phyloP scores from a whole-genome alignment of 768 basidiomycete species.

The Serendipita indica region DNA sequence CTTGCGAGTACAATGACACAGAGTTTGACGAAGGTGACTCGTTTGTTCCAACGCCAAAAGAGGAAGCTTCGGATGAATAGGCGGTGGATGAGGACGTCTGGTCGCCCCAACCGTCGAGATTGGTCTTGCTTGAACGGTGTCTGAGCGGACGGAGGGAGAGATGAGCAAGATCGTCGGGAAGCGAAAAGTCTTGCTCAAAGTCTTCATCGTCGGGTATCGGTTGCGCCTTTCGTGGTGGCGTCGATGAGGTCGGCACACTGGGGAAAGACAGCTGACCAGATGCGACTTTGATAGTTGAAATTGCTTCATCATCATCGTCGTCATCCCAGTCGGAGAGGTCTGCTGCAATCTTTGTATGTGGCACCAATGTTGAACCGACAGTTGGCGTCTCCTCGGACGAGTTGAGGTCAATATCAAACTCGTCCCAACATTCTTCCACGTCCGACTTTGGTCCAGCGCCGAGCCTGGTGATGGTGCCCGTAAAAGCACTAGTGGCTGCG shows the following conservation, averaged over 20 bases:
- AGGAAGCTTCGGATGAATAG: constrained; percentile 34
- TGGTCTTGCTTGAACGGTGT: constrained; percentile 68
- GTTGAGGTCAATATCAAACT: constrained; percentile 6
- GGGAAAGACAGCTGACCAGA: constrained; percentile 23
- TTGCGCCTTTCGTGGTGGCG: constrained; percentile 22
- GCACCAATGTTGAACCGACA: constrained; percentile 39
- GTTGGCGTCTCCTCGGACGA: constrained; percentile 3
- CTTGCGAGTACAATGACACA: constrained; percentile 46
- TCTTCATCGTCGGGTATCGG: constrained; percentile 50
- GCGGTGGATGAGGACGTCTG: constrained; percentile 64
- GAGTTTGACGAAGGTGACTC: constrained; percentile 59
- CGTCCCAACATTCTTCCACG: constrained; percentile 1
- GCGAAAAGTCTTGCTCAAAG: constrained; percentile 67
- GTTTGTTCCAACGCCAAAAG: constrained; percentile 52
- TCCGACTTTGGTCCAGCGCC: constrained; percentile 1
- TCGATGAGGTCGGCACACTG: constrained; percentile 21
- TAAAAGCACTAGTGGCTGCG: neutral
- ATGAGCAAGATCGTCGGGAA: constrained; percentile 66
- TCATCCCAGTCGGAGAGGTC: constrained; percentile 21
- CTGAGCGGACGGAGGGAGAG: constrained; percentile 69
- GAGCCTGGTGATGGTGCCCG: constrained; percentile 35
- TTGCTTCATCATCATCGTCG: constrained; percentile 63
- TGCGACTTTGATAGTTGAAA: constrained; percentile 68
- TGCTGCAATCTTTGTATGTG: constrained; percentile 22
- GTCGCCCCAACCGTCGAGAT: constrained; percentile 74